Evolutionary conservation across 495 filamentous ascomycete species (phyloP).

Genomic region (Aspergillus sparsus): DNA sequence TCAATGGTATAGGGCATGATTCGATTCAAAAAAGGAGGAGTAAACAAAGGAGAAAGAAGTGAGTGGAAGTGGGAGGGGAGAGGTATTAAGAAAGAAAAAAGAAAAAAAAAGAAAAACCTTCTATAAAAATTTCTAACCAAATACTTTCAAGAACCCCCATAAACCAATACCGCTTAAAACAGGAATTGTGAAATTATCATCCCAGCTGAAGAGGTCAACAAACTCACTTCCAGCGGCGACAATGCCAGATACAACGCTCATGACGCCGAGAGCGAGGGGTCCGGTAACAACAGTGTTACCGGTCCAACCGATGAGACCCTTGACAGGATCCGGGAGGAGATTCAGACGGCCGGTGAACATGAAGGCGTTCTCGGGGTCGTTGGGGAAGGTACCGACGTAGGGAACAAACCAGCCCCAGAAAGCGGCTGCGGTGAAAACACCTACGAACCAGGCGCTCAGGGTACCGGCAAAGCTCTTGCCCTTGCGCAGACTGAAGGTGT

Average conservation of each 20-base stretch:
- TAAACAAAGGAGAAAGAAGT: not conserved
- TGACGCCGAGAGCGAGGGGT: constrained; percentile 71
- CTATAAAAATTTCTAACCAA: constrained; percentile 52
- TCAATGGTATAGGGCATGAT: constrained; percentile 1
- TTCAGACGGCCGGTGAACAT: constrained; percentile 77
- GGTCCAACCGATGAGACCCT: constrained; percentile 48
- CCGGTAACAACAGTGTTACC: constrained; percentile 59
- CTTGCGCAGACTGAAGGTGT: constrained; percentile 78
- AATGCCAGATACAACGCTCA: constrained; percentile 85
- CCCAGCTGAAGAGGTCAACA: constrained; percentile 86
- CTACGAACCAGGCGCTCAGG: constrained; percentile 76
- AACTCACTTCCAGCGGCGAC: constrained; percentile 88
- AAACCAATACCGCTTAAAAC: constrained; percentile 86
- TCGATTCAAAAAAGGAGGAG: not conserved
- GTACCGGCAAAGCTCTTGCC: constrained; percentile 94
- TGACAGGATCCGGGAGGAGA: constrained; percentile 57
- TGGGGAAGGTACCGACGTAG: constrained; percentile 61
- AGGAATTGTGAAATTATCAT: constrained; percentile 97
- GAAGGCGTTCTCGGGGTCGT: constrained; percentile 67
- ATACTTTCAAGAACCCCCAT: constrained; percentile 90
- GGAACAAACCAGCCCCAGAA: constrained; percentile 91
- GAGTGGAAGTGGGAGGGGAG: not conserved
- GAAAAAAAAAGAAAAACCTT: not conserved
- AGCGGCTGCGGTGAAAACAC: constrained; percentile 72
- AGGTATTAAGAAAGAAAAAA: not conserved